Evolutionary conservation across 352 stramenopile species (phyloP).

Genomic region (Saprolegnia diclina): DNA sequence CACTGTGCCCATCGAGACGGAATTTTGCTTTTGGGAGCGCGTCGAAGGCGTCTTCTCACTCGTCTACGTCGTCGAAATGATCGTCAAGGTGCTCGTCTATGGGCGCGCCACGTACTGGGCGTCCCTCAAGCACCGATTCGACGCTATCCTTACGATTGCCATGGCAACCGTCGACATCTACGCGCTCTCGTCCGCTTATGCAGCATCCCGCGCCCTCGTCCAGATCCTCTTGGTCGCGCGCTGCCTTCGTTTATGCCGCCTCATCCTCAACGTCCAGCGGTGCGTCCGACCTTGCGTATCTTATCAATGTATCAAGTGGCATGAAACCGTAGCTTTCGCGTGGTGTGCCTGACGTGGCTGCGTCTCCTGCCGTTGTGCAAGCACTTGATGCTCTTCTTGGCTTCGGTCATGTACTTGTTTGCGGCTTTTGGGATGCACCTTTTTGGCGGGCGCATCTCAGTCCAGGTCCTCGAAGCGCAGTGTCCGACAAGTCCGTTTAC

Average conservation of each 20-base stretch:
- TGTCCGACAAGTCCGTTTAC: neutral
- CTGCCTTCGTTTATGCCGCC: slow-evolving; percentile 34
- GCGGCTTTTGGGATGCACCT: slow-evolving; percentile 34
- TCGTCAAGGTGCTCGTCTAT: slow-evolving; percentile 64
- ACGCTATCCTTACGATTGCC: slow-evolving; percentile 60
- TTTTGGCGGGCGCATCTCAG: neutral
- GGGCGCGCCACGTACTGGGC: slow-evolving; percentile 49
- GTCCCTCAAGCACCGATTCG: slow-evolving; percentile 72
- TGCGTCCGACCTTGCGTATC: neutral
- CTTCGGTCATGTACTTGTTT: slow-evolving; percentile 24
- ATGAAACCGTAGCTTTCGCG: neutral
- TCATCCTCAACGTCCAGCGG: neutral
- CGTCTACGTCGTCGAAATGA: slow-evolving; percentile 69
- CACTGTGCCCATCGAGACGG: neutral
- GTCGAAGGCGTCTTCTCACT: slow-evolving; percentile 38
- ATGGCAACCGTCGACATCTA: slow-evolving; percentile 46
- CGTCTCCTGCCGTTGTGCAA: neutral
- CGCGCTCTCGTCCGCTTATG: slow-evolving; percentile 30
- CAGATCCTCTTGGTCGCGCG: slow-evolving; percentile 46
- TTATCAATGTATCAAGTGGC: too few relatives aligned
- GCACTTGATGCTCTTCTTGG: slow-evolving; percentile 24
- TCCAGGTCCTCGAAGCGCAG: neutral
- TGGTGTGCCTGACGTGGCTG: neutral
- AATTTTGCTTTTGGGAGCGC: neutral
- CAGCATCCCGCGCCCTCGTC: slow-evolving; percentile 42